These are phyloP conservation scores for Dissophora ornata DNA, from an alignment of 192 early-diverging fungal genomes.

Conservation along the genomic window DNA sequence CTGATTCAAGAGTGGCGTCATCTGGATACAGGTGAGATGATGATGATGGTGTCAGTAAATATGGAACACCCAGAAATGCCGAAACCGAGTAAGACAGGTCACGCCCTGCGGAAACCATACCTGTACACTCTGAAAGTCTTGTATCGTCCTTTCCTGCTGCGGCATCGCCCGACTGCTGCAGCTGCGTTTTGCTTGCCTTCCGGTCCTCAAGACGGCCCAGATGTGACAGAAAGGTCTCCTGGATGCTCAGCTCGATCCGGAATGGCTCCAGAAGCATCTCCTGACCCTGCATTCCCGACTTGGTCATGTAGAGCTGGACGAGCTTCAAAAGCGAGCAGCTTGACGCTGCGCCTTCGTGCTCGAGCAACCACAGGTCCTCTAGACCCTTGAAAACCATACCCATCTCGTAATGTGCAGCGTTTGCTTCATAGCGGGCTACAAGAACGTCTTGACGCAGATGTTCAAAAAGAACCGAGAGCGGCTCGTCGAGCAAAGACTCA, in stretches of 20 bases:
- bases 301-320: not conserved
- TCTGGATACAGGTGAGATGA: too few species aligned
- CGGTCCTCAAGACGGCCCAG: conserved; percentile 1
- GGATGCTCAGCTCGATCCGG: conserved; percentile 14
- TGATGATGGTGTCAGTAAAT: too few species aligned
- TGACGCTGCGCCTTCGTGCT: conserved; percentile 17
- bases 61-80: too few species aligned
- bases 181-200: not conserved
- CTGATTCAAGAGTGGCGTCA: not conserved
- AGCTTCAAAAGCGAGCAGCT: conserved; percentile 4
- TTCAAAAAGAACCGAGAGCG: conserved; percentile 7
- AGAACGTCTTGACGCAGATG: conserved; percentile 6
- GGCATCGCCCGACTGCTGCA: too few species aligned
- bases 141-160: too few species aligned
- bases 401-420: conserved; percentile 15
- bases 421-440: not conserved
- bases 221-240: conserved; percentile 18
- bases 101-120: too few species aligned
- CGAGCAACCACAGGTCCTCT: conserved; percentile 8
- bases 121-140: too few species aligned
- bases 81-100: too few species aligned
- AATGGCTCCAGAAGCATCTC: conserved; percentile 17
- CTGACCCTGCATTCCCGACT: not conserved
- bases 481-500: conserved; percentile 8
- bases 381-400: conserved; percentile 8